Evolutionary conservation across 2,329 filamentous ascomycete genomes (phyloP), one percentile per base, ranked within the genome.

Genomic region (Fusarium ambrosium): DNA sequence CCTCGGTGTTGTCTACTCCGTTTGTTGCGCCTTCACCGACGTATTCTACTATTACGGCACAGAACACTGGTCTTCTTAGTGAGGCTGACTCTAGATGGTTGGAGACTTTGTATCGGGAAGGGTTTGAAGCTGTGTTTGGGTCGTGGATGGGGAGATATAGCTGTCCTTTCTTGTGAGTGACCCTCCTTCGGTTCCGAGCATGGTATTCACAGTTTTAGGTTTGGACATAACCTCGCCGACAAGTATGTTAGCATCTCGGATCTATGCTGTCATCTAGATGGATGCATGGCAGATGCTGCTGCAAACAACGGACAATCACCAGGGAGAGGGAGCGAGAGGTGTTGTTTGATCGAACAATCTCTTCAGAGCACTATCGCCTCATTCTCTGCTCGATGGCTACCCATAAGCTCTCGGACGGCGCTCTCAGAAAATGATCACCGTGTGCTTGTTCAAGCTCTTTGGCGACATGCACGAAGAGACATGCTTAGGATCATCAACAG

Each of bases 131-230:
- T 4, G 79, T 85, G 0, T 85, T 86, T 72, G 84, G 84, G 2
- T 85, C 82, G 0, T 85, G 83, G 83, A 80, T 86, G 76, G 83
- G 84, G 0, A 81, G 81, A 67, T 82, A 85, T 58, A 82, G 84
- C 63, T 85, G 83, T 68, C 84, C 84, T 16, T 85, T 86, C 58
- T 68, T 83, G 83, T 85, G 76, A 20, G 83, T 76, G 36, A 48
- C 27, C 14, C 59, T 20, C 24, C 32, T 3, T 27, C 18, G 24
- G 4, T 60, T 43, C 48, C 41, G 37, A 29, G 61, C 4, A 9
- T 5, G 2, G 53, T 67, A 20, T 64, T 75, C 2, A 77, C 39
- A 20, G 22, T 32, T 4, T 14, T n/a, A 79, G 79, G 22, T 77
- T 79, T 45, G 74, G 74, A 1, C 75, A 79, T 22, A 77, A 62